Conservation (phyloP, 768 basidiomycete species). For the Agaricus subrufescens region DNA sequence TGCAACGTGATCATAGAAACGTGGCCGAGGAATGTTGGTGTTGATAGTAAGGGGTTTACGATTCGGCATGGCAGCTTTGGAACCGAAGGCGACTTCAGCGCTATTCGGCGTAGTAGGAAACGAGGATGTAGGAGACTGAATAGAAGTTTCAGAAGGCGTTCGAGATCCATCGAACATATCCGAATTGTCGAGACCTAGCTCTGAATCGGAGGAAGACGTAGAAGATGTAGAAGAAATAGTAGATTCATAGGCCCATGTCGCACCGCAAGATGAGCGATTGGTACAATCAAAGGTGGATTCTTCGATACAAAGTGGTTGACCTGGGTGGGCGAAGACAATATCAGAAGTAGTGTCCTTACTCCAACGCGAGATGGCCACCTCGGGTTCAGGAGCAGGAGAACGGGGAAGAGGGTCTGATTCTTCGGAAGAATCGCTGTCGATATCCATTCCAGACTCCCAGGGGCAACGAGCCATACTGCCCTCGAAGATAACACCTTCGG, state of each 20-base stretch:
- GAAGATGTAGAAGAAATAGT: slow-evolving; percentile 34
- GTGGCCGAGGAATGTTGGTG: slow-evolving; percentile 42
- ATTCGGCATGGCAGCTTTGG: slow-evolving; percentile 27
- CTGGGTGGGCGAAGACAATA: slow-evolving; percentile 34
- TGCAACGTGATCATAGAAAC: slow-evolving; percentile 42
- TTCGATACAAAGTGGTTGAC: slow-evolving; percentile 25
- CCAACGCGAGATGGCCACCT: slow-evolving; percentile 46
- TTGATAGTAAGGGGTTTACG: slow-evolving; percentile 49
- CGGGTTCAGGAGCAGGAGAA: slow-evolving; percentile 23
- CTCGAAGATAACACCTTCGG: slow-evolving; percentile 68
- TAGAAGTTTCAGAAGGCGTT: slow-evolving; percentile 41
- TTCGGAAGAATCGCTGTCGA: slow-evolving; percentile 54
- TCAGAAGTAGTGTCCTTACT: slow-evolving; percentile 54
- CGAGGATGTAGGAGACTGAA: slow-evolving; percentile 48
- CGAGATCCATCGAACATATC: slow-evolving; percentile 41
- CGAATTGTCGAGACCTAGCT: slow-evolving; percentile 24
- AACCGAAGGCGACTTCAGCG: slow-evolving; percentile 36
- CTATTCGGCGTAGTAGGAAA: slow-evolving; percentile 57
- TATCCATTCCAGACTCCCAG: slow-evolving; percentile 70
- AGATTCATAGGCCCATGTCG: slow-evolving; percentile 53
- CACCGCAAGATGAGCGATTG: slow-evolving; percentile 40
- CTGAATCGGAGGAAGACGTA: slow-evolving; percentile 8
- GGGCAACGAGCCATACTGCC: slow-evolving; percentile 73
- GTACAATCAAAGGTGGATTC: slow-evolving; percentile 35
- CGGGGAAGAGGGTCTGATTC: slow-evolving; percentile 35